Percentiles rank a stretch among this genome's conserved stretches.
Conservation (phyloP, 306 rosid species). For the Clitoria ternatea region DNA sequence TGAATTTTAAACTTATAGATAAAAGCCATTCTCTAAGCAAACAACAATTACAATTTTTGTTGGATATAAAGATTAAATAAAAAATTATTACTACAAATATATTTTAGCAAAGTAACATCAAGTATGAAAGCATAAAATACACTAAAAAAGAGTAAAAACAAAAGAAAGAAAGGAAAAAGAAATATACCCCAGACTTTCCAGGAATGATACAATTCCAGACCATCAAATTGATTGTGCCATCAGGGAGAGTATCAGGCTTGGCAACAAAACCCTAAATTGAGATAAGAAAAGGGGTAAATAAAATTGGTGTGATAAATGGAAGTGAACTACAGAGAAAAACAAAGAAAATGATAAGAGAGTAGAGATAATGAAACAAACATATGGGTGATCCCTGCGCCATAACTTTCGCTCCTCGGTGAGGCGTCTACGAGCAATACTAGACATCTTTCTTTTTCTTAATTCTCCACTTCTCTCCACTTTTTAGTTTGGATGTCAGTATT, state of each 20-base stretch:
- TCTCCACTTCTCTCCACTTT: too few species aligned
- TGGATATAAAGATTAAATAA: neutral
- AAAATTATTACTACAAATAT: neutral
- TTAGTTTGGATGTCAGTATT: too few species aligned
- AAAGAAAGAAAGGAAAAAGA: neutral
- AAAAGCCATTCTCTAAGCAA: too few species aligned
- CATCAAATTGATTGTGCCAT: conserved; percentile 92
- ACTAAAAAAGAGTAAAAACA: neutral
- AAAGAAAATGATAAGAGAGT: neutral
- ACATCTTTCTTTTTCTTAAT: conserved; percentile 36
- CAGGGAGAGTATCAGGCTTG: conserved; percentile 78
- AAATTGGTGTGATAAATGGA: neutral
- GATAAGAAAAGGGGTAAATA: neutral
- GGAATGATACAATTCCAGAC: conserved; percentile 96
- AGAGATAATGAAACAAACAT: conserved; percentile 44
- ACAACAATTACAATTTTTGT: too few species aligned
- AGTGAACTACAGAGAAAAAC: neutral
- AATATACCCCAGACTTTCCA: conserved; percentile 71
- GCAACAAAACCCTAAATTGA: conserved; percentile 89
- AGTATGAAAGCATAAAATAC: neutral
- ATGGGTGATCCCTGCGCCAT: conserved; percentile 97
- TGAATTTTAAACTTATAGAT: too few species aligned
- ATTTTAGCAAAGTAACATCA: neutral
- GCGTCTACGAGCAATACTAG: conserved; percentile 93
- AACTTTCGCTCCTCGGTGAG: conserved; percentile 91